Conservation (phyloP, 2,329 filamentous ascomycete genomes). For the Phyllosticta citriasiana region DNA sequence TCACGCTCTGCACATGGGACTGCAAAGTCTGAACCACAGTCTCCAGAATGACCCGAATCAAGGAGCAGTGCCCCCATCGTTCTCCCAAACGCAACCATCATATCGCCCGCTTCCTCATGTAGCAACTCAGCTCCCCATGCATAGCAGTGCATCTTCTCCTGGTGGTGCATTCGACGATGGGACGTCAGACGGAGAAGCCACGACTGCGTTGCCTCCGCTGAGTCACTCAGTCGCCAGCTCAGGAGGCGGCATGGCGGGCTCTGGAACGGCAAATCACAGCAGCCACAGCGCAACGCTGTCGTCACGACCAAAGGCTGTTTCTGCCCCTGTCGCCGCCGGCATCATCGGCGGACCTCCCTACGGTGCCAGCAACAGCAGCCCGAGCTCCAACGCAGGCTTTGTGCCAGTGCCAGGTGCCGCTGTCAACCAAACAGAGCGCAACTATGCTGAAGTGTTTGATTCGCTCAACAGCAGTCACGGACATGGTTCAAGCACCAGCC, state of each 20-base stretch:
- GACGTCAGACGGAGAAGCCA: slow-evolving; percentile 23
- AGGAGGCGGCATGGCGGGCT: neutral
- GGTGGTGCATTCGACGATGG: slow-evolving; percentile 18
- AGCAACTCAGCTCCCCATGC: slow-evolving; percentile 16
- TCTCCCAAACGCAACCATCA: slow-evolving; percentile 9
- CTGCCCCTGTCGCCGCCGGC: neutral
- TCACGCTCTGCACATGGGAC: neutral
- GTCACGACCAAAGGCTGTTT: neutral
- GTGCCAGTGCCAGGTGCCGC: neutral
- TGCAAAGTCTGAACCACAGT: slow-evolving; percentile 4
- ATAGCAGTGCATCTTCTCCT: slow-evolving; percentile 15
- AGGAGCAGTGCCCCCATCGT: slow-evolving; percentile 1
- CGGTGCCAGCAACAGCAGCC: neutral
- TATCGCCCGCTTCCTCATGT: slow-evolving; percentile 17
- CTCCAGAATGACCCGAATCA: neutral
- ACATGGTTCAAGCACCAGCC: neutral
- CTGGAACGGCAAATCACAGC: neutral
- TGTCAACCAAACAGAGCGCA: neutral
- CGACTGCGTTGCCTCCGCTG: slow-evolving; percentile 27
- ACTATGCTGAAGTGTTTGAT: slow-evolving; percentile 7
- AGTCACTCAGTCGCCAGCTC: neutral
- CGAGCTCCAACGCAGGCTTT: neutral
- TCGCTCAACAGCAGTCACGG: neutral
- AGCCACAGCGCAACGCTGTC: neutral
- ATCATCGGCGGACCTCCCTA: neutral